Evolutionary conservation across 345 rosid species (phyloP).

Genomic region (Kernera saxatilis): DNA sequence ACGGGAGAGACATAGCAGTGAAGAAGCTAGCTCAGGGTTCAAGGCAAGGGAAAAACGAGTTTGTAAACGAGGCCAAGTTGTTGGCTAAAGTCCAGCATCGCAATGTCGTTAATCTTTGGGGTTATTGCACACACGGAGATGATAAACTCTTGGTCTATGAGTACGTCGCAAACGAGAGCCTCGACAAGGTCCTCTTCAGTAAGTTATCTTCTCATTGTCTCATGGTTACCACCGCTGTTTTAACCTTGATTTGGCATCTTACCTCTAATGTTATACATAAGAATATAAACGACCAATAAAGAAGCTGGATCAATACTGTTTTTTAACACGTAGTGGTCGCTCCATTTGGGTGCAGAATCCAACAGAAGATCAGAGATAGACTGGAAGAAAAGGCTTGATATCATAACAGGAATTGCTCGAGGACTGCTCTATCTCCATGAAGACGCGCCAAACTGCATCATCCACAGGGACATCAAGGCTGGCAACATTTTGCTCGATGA

Average conservation of each 20-base stretch:
- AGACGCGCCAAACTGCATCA: slow-evolving; percentile 72
- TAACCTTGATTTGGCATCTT: not conserved
- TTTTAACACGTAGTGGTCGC: not conserved
- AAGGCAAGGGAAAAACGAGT: slow-evolving; percentile 82
- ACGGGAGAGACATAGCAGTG: slow-evolving; percentile 97
- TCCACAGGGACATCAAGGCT: slow-evolving; percentile 96
- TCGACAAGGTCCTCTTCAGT: slow-evolving; percentile 93
- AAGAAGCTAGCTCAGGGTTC: slow-evolving; percentile 78
- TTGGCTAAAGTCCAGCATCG: slow-evolving; percentile 92
- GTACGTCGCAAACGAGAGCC: slow-evolving; percentile 76
- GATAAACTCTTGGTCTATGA: slow-evolving; percentile 95
- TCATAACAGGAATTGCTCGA: slow-evolving; percentile 71
- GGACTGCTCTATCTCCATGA: slow-evolving; percentile 95
- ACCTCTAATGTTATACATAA: too few species aligned
- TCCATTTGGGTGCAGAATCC: slow-evolving; percentile 43
- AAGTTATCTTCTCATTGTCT: slow-evolving; percentile 30
- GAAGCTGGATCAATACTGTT: too few species aligned
- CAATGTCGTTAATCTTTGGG: slow-evolving; percentile 83
- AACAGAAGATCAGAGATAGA: slow-evolving; percentile 47
- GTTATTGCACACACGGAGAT: slow-evolving; percentile 72
- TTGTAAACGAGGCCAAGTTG: slow-evolving; percentile 79
- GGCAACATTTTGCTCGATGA: slow-evolving; percentile 90
- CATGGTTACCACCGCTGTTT: not conserved
- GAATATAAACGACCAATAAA: too few species aligned
- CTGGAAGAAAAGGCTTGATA: slow-evolving; percentile 77